Percentiles rank a stretch among this genome's conserved stretches.
Evolutionary conservation across 257 asterid species (phyloP).

Genomic region (Solanum corneliomulleri): DNA sequence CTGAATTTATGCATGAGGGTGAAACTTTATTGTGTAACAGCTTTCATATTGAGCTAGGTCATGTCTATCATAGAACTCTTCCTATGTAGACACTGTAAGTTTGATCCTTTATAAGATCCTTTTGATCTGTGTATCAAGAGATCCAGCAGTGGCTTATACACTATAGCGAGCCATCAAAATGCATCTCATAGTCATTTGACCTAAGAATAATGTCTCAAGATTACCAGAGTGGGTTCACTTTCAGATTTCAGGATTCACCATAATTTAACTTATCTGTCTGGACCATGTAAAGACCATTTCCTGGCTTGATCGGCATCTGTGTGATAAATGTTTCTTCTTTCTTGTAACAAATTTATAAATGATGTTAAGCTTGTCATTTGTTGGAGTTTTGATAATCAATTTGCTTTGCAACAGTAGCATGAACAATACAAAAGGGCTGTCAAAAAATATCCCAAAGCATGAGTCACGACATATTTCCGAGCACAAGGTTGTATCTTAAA

Average conservation of each 20-base stretch:
- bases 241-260: background rate
- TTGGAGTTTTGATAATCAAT: background rate
- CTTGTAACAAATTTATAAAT: background rate
- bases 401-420: conserved; percentile 28
- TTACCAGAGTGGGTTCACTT: background rate
- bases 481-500: conserved; percentile 55
- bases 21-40: background rate
- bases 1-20: background rate
- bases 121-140: background rate
- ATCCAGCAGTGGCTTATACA: background rate
- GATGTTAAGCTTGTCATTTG: background rate
- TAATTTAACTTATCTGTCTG: background rate
- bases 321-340: background rate
- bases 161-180: background rate
- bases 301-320: background rate
- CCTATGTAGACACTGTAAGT: background rate
- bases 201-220: background rate
- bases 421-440: conserved; percentile 46
- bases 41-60: background rate
- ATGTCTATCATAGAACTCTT: background rate
- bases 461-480: conserved; percentile 71
- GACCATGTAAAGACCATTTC: background rate
- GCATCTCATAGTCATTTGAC: background rate
- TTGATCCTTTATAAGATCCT: background rate
- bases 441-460: conserved; percentile 68